Evolutionary conservation across 192 early-diverging fungal species (phyloP).

Genomic region (Linnemannia zychae): DNA sequence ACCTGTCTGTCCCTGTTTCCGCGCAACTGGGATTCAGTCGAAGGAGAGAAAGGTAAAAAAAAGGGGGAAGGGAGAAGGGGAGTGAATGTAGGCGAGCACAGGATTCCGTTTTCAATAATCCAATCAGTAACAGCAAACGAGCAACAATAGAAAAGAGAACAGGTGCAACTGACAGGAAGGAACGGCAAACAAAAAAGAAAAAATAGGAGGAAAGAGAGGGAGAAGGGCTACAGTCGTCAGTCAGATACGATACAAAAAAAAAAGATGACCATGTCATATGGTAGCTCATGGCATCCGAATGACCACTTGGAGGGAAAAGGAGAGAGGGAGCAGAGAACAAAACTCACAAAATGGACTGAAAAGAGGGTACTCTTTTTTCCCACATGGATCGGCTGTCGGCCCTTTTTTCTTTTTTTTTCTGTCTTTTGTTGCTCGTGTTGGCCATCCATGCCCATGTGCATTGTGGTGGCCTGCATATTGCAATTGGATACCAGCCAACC

Average conservation of each 20-base stretch:
- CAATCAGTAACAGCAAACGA: neutral
- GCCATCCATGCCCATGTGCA: slow-evolving; percentile 1
- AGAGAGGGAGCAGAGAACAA: neutral
- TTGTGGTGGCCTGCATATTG: neutral
- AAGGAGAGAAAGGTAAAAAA: neutral
- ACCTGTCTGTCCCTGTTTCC: neutral
- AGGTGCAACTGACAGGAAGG: neutral
- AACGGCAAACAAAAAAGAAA: neutral
- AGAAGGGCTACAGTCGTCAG: neutral
- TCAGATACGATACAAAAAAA: neutral
- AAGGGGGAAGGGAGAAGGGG: neutral
- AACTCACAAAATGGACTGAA: slow-evolving; percentile 1
- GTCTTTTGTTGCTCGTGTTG: neutral
- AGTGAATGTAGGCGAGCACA: neutral
- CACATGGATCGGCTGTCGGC: neutral
- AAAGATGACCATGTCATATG: neutral
- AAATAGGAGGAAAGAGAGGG: neutral
- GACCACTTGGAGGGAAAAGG: slow-evolving; percentile 2
- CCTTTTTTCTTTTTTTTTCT: neutral
- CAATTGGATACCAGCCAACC: neutral
- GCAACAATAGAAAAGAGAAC: neutral
- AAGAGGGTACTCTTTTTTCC: neutral
- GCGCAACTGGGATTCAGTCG: neutral
- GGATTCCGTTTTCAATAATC: neutral
- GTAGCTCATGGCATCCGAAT: neutral